Percentiles rank a stretch among this genome's conserved stretches.
Evolutionary conservation across 805 yeast genomes (phyloP).

Genomic region (Pichia rugopelliculosa): DNA sequence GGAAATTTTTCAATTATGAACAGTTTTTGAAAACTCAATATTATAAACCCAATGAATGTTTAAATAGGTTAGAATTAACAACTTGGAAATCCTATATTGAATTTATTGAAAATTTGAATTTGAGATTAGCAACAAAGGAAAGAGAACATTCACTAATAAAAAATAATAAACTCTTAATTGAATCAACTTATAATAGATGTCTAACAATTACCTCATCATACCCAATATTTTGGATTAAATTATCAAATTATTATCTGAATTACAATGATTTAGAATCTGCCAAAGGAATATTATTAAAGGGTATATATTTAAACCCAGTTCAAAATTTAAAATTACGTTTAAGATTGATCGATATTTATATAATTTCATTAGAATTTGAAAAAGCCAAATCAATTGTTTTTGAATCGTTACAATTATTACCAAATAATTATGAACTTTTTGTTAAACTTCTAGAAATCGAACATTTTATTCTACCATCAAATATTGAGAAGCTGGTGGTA

Average conservation of each 20-base stretch:
- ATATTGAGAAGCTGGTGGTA: constrained; percentile 4
- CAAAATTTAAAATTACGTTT: constrained; percentile 29
- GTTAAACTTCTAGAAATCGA: constrained; percentile 39
- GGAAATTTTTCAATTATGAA: constrained; percentile 45
- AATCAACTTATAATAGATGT: constrained; percentile 41
- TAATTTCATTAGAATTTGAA: constrained; percentile 30
- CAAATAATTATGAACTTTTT: constrained; percentile 32
- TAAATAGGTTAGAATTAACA: constrained; percentile 39
- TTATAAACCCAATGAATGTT: constrained; percentile 29
- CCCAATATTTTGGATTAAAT: constrained; percentile 43
- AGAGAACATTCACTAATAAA: constrained; percentile 14
- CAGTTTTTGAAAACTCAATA: constrained; percentile 32
- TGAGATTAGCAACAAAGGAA: constrained; percentile 18
- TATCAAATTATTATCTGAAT: constrained; percentile 35
- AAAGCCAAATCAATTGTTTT: constrained; percentile 32
- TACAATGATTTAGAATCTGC: constrained; percentile 30
- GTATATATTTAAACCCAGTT: constrained; percentile 24
- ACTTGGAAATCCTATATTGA: constrained; percentile 54
- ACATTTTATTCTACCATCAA: constrained; percentile 20
- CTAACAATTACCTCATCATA: constrained; percentile 39
- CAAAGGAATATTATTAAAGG: constrained; percentile 31
- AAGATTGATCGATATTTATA: constrained; percentile 38
- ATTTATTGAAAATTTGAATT: constrained; percentile 36
- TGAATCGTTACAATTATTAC: constrained; percentile 22
- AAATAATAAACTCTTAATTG: constrained; percentile 21